Conservation (phyloP, 257 asterid species). For the Solanum tarapatanum region DNA sequence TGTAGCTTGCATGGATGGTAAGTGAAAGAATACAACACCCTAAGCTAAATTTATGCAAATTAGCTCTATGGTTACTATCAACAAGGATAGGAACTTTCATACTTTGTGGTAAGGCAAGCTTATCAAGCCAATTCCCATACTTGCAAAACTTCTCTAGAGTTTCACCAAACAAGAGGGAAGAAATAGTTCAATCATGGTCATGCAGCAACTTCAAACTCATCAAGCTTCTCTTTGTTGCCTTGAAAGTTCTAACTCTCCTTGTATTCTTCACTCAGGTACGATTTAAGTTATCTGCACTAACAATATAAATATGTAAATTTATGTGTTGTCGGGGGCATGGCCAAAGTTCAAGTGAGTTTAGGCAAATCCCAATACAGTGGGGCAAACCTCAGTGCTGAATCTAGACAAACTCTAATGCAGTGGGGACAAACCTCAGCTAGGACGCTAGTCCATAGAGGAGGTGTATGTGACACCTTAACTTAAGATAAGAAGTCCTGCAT, state of each 20-base stretch:
- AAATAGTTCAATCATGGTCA: constrained; percentile 50
- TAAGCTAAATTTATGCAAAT: constrained; percentile 18
- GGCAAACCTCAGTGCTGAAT: too few relatives aligned
- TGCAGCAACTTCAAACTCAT: constrained; percentile 27
- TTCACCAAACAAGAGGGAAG: constrained; percentile 21
- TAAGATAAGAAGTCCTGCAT: too few relatives aligned
- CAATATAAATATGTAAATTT: neutral
- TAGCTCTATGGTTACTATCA: constrained; percentile 41
- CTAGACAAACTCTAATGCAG: too few relatives aligned
- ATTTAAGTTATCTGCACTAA: neutral
- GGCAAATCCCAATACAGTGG: too few relatives aligned
- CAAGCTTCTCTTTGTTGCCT: constrained; percentile 27
- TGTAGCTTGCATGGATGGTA: constrained; percentile 32
- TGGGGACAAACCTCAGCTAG: too few relatives aligned
- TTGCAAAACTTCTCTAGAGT: constrained; percentile 40
- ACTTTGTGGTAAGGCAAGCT: constrained; percentile 42
- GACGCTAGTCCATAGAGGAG: too few relatives aligned
- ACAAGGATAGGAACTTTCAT: constrained; percentile 55
- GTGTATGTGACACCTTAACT: too few relatives aligned
- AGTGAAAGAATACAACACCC: constrained; percentile 17
- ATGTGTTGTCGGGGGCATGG: neutral
- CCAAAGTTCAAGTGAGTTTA: too few relatives aligned
- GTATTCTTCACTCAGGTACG: constrained; percentile 55
- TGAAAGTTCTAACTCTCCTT: constrained; percentile 39
- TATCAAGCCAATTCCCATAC: constrained; percentile 46